Base-by-base conservation (phyloP, 2,329 filamentous ascomycete genomes). In the Lasiodiplodia sp. region DNA sequence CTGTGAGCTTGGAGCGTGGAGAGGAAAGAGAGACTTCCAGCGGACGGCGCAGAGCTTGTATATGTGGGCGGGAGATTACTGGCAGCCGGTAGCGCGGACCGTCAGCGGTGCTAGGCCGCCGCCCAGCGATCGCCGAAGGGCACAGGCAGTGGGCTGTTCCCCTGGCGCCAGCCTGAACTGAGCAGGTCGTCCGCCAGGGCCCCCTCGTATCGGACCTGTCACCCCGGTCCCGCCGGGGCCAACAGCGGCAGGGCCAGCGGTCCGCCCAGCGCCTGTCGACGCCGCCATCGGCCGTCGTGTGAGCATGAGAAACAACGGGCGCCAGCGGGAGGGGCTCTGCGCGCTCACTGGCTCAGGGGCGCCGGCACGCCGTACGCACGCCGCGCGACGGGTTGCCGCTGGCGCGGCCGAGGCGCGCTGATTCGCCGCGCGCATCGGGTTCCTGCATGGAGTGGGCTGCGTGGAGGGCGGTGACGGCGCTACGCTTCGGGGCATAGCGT, bases 61-160 rank as follows among this genome's bases (percentile, higher is more conserved):
- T 68, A 68, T 68, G 66, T 62, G 60, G 21, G 60, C 60, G 67
- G 67, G 67, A 68, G 67, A 68, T 68, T 63, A 67, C 57, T 67
- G 37, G 53, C 28, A 55, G 37, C 34, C 63, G 63, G 52, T 55
- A 66, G 63, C 49, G 63, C 63, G 63, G 60, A 64, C 60, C 60
- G 60, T 16, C 28, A 14, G 63, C 51, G 34, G 21, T 56, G 63
- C 63, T 44, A 56, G 51, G 51, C 63, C 49, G 63, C 34, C 63
- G 51, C 49, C 63, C 63, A 66, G 63, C 51, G 63, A 66, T 66
- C 63, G 40, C 40, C 60, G 60, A 52, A 49, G 51, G 44, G 60
- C 60, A 64, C 60, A 68, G 66, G 56, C 49, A 63, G 47, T 55
- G 44, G 63, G 55, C 47, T 31, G 34, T 68, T 68, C 66, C 66